These are phyloP conservation scores for Leccinellum luteum DNA, from an alignment of 768 basidiomycete genomes.

Conservation along the genomic window DNA sequence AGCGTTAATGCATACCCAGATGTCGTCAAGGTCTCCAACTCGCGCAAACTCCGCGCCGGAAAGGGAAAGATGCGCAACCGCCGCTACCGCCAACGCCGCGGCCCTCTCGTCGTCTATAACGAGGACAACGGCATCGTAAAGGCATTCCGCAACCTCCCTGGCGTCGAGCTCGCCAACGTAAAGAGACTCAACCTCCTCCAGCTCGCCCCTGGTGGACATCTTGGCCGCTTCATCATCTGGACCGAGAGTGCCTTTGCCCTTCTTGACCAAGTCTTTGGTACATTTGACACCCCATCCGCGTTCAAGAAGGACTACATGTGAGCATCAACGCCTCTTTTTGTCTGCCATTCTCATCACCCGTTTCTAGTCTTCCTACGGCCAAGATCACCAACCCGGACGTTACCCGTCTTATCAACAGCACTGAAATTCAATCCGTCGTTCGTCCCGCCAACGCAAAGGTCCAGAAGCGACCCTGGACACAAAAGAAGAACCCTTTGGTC, in stretches of 20 bases:
- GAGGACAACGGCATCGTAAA: conserved; percentile 97
- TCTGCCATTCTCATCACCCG: not conserved
- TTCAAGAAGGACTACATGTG: conserved; percentile 90
- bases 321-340: conserved; percentile 22
- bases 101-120: conserved; percentile 94
- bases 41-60: conserved; percentile 93
- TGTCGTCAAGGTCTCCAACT: conserved; percentile 96
- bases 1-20: conserved; percentile 85
- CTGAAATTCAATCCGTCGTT: conserved; percentile 96
- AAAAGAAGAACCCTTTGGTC: conserved; percentile 97
- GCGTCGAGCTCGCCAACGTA: conserved; percentile 96
- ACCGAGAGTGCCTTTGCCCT: conserved; percentile 90
- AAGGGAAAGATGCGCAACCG: conserved; percentile 98
- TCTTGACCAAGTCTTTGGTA: conserved; percentile 95
- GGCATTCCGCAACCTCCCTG: conserved; percentile 98
- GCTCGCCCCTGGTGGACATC: conserved; percentile 98
- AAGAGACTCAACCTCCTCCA: conserved; percentile 94
- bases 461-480: conserved; percentile 94
- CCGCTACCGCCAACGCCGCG: conserved; percentile 94
- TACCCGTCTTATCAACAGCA: conserved; percentile 96
- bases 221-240: conserved; percentile 99
- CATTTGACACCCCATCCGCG: conserved; percentile 81
- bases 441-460: conserved; percentile 82
- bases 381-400: conserved; percentile 98
- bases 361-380: conserved; percentile 77